Evolutionary conservation across 257 asterid genomes (phyloP).

Genomic region (Coffea eugenioides): DNA sequence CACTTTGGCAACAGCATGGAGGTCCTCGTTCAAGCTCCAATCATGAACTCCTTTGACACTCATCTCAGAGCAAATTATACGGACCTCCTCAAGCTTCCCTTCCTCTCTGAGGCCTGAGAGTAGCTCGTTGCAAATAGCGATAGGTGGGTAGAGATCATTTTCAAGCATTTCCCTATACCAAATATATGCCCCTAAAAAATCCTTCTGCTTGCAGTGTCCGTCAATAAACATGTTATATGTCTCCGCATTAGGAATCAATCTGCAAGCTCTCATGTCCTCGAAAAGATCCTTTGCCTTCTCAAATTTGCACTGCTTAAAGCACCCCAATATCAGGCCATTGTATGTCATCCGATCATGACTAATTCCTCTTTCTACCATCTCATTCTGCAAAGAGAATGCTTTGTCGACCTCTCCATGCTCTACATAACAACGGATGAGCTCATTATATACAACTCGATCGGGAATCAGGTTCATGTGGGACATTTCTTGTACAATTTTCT

Average conservation of each 20-base stretch:
- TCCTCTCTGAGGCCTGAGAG: conserved; percentile 55
- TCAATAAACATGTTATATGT: conserved; percentile 52
- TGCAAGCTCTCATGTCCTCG: conserved; percentile 47
- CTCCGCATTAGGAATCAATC: conserved; percentile 48
- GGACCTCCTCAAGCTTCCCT: conserved; percentile 46
- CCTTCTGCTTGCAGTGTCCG: conserved; percentile 62
- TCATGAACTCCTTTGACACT: conserved; percentile 53
- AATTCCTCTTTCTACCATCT: conserved; percentile 56
- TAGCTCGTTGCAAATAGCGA: conserved; percentile 42
- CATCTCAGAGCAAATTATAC: conserved; percentile 58
- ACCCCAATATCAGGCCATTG: conserved; percentile 60
- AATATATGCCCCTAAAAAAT: conserved; percentile 46
- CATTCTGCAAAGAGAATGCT: conserved; percentile 38
- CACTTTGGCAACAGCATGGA: conserved; percentile 6
- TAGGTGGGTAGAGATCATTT: conserved; percentile 43
- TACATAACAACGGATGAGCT: conserved; percentile 56
- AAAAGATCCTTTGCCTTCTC: conserved; percentile 49
- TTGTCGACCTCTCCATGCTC: conserved; percentile 42
- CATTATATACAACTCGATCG: conserved; percentile 63
- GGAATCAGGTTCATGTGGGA: conserved; percentile 38
- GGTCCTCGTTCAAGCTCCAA: conserved; percentile 10
- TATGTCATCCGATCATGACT: conserved; percentile 59
- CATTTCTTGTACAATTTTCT: conserved; percentile 63
- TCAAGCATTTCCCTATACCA: conserved; percentile 72
- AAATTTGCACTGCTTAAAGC: conserved; percentile 43